Evolutionary conservation across 331 rosid genomes (phyloP).

Genomic region (Prunus yedoensis): DNA sequence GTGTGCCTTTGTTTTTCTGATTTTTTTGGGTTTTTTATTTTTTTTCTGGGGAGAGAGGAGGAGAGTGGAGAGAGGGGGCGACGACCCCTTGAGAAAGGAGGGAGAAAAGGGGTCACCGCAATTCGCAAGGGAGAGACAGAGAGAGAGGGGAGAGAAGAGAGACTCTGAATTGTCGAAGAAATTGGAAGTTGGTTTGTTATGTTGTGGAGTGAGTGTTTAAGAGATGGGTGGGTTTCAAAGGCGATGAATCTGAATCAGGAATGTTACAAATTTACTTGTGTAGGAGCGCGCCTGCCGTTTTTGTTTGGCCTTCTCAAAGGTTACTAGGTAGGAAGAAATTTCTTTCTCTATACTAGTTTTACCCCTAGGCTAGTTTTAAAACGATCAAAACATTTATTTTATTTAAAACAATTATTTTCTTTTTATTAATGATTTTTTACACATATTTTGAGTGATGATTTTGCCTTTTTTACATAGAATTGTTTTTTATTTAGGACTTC

Average conservation of each 20-base stretch:
- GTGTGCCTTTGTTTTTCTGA: not conserved
- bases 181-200: constrained; percentile 5
- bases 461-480: no score
- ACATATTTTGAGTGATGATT: no score
- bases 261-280: not conserved
- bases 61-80: constrained; percentile 5
- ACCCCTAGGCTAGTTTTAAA: no score
- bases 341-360: no score
- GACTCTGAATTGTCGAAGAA: not conserved
- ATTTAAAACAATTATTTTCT: no score
- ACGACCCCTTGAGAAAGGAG: constrained; percentile 46
- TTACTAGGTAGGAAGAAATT: no score
- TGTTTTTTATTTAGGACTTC: no score
- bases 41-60: not conserved
- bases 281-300: not conserved
- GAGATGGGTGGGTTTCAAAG: not conserved
- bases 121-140: constrained; percentile 13
- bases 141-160: constrained; percentile 3
- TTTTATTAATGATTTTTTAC: no score
- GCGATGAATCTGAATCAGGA: not conserved
- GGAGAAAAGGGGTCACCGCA: constrained; percentile 46
- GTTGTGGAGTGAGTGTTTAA: not conserved
- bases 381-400: no score
- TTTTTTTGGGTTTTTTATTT: not conserved
- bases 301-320: not conserved